phyloP scores from a whole-genome alignment of 495 filamentous ascomycete species.

The Tuber brumale region DNA sequence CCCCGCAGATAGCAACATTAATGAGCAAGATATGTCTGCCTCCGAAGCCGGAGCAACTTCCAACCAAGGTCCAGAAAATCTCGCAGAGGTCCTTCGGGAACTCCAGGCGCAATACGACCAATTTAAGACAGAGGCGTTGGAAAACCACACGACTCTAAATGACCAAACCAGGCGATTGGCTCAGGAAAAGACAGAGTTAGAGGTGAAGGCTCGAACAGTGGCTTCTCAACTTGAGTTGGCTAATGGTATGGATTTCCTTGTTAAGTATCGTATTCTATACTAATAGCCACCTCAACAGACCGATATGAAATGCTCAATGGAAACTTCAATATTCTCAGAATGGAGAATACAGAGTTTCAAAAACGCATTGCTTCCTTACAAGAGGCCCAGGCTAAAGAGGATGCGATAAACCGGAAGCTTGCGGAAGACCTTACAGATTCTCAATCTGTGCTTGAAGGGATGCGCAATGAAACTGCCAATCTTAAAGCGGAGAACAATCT shows the following conservation, averaged over 20 bases:
- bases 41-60: slow-evolving; percentile 45
- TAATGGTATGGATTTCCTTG: slow-evolving; percentile 40
- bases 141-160: slow-evolving; percentile 71
- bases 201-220: slow-evolving; percentile 68
- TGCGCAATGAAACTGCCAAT: slow-evolving; percentile 85
- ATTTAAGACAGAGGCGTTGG: slow-evolving; percentile 74
- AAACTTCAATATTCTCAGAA: slow-evolving; percentile 74
- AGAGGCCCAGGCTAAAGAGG: slow-evolving; percentile 79
- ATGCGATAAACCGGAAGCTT: slow-evolving; percentile 79
- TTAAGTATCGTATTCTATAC: background rate
- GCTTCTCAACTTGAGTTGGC: slow-evolving; percentile 75
- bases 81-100: slow-evolving; percentile 65
- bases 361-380: slow-evolving; percentile 67
- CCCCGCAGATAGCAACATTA: slow-evolving; percentile 39
- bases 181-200: slow-evolving; percentile 68
- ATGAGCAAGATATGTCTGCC: slow-evolving; percentile 21
- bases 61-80: slow-evolving; percentile 46
- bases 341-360: slow-evolving; percentile 75
- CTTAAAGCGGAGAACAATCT: slow-evolving; percentile 87
- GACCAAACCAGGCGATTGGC: slow-evolving; percentile 79
- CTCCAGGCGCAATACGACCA: slow-evolving; percentile 84
- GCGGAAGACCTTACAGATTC: slow-evolving; percentile 89
- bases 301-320: slow-evolving; percentile 84
- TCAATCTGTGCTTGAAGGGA: slow-evolving; percentile 69
- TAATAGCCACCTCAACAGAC: slow-evolving; percentile 45